Percentiles rank a stretch among this genome's conserved stretches.
Evolutionary conservation across 2,329 filamentous ascomycete genomes (phyloP).

Genomic region (Pseudogymnoascus sp.): DNA sequence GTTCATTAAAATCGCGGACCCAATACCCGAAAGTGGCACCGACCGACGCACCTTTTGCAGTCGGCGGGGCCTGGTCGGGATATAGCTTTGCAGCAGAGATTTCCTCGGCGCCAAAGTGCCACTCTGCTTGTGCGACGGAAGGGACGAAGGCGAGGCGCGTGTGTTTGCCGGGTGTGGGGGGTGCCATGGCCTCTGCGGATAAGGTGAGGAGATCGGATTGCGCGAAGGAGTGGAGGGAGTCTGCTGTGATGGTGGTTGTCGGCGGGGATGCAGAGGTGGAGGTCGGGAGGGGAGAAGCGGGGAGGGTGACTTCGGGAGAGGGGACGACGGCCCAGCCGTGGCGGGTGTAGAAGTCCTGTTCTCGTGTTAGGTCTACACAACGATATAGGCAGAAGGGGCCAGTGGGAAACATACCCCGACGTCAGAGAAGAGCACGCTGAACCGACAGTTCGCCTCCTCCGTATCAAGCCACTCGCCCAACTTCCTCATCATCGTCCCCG

Average conservation of each 20-base stretch:
- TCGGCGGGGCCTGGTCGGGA: constrained; percentile 20
- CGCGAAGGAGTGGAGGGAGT: not conserved
- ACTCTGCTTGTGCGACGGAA: constrained; percentile 24
- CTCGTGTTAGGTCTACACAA: not conserved
- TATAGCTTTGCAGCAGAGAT: not conserved
- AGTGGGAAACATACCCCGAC: not conserved
- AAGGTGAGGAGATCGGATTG: not conserved
- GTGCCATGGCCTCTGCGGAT: not conserved
- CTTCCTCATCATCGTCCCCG: not conserved
- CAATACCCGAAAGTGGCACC: not conserved
- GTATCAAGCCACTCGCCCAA: not conserved
- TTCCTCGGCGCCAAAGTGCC: not conserved
- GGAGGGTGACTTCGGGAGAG: constrained; percentile 28
- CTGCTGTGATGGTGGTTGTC: not conserved
- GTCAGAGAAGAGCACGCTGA: not conserved
- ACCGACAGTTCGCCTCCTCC: not conserved
- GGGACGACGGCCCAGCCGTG: constrained; percentile 30
- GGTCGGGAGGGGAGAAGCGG: constrained; percentile 17
- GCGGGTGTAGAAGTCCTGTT: constrained; percentile 24
- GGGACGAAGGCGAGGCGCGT: constrained; percentile 16
- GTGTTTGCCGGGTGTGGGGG: constrained; percentile 12
- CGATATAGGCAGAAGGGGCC: not conserved
- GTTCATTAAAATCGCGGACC: not conserved
- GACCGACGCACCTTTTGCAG: constrained; percentile 15
- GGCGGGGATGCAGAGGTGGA: not conserved